A percentile compares a stretch with the other conserved stretches of the same genome.
Conservation (phyloP, 169 alveolate species). For the Plasmodium coatneyi region DNA sequence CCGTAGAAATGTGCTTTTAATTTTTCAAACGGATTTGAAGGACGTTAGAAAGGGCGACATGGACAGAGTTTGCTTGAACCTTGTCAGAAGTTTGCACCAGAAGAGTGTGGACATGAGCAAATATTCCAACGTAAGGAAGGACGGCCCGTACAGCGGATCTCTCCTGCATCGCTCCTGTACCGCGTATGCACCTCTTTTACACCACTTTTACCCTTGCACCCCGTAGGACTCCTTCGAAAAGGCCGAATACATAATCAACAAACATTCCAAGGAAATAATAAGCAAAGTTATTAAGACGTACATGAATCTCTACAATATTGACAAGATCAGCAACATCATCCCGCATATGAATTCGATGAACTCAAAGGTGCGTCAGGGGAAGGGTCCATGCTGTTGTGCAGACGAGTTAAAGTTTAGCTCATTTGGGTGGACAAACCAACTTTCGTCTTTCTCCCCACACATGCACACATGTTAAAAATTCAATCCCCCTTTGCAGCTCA, state of each 20-base stretch:
- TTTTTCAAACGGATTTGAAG: constrained; percentile 53
- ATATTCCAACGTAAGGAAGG: constrained; percentile 24
- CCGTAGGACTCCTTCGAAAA: constrained; percentile 60
- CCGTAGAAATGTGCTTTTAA: constrained; percentile 39
- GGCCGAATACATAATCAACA: constrained; percentile 67
- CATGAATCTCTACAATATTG: constrained; percentile 54
- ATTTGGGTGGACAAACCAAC: neutral
- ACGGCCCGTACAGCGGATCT: neutral
- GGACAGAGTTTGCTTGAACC: constrained; percentile 26
- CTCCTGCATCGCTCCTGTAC: neutral
- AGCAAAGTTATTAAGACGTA: constrained; percentile 69
- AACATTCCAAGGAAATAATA: constrained; percentile 70
- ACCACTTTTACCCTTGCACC: neutral
- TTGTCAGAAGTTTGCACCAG: constrained; percentile 25
- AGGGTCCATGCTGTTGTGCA: neutral
- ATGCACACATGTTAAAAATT: neutral
- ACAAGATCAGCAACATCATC: constrained; percentile 45
- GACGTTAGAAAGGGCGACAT: constrained; percentile 12
- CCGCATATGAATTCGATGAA: constrained; percentile 69
- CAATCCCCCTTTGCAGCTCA: constrained; percentile 3
- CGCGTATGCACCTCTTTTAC: too few relatives aligned
- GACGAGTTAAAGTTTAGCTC: neutral
- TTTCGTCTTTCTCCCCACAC: neutral
- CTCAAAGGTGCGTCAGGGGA: constrained; percentile 26
- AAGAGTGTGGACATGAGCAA: constrained; percentile 22